Evolutionary conservation across 208 protist genomes (phyloP).

Genomic region (Blechomonas ayalai): DNA sequence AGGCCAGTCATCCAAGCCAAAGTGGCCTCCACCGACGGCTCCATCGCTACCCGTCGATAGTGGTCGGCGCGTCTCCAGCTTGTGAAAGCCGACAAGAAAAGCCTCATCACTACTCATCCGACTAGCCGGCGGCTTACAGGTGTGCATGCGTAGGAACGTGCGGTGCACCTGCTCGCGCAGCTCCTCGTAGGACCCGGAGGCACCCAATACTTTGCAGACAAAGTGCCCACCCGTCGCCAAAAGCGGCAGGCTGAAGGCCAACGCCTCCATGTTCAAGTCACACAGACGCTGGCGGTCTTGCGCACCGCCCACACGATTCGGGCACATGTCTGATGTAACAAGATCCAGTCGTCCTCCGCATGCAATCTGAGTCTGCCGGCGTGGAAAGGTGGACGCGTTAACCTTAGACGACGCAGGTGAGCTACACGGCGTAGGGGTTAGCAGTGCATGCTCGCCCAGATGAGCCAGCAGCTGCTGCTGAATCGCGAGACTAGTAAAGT

Average conservation of each 20-base stretch:
- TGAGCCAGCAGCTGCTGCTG: slow-evolving; percentile 29
- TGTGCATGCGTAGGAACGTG: slow-evolving; percentile 34
- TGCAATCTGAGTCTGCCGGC: neutral
- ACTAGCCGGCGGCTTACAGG: slow-evolving; percentile 65
- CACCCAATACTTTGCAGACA: slow-evolving; percentile 74
- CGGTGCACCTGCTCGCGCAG: slow-evolving; percentile 20
- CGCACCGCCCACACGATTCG: slow-evolving; percentile 58
- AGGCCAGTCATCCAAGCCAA: slow-evolving; percentile 69
- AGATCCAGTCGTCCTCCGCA: slow-evolving; percentile 30
- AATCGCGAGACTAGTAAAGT: slow-evolving; percentile 43
- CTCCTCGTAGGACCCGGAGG: slow-evolving; percentile 31
- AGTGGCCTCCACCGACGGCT: slow-evolving; percentile 10
- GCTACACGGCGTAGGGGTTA: too few relatives aligned
- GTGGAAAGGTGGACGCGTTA: neutral
- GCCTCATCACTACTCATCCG: slow-evolving; percentile 57
- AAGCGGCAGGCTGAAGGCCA: slow-evolving; percentile 38
- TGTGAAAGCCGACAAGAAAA: slow-evolving; percentile 48
- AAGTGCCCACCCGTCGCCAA: slow-evolving; percentile 61
- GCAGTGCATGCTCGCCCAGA: slow-evolving; percentile 9
- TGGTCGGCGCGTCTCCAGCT: slow-evolving; percentile 20
- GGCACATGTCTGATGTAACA: slow-evolving; percentile 83
- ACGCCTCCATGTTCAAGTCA: slow-evolving; percentile 34
- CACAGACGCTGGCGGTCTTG: slow-evolving; percentile 64
- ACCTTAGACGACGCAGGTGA: neutral
- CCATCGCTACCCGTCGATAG: neutral